A percentile compares a stretch with the other conserved stretches of the same genome.
Conservation (phyloP, 495 filamentous ascomycete species). For the Aspergillus hancockii region DNA sequence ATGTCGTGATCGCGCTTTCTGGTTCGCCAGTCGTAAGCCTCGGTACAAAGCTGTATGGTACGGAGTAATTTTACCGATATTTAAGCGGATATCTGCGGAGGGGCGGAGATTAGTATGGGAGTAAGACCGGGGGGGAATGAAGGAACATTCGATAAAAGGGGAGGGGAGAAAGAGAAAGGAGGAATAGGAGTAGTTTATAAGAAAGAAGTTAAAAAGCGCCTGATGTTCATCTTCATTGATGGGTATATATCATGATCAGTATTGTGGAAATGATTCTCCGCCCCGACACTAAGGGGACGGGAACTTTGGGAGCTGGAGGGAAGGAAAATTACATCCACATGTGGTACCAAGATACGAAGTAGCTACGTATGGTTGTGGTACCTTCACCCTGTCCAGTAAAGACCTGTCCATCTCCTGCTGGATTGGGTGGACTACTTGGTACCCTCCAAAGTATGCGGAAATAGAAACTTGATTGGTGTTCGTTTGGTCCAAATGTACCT, state of each 20-base stretch:
- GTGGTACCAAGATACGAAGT: background rate
- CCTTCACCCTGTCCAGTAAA: background rate
- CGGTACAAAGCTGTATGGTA: constrained; percentile 2
- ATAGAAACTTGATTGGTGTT: background rate
- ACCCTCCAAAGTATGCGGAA: background rate
- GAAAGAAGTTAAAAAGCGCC: background rate
- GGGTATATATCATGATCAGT: background rate
- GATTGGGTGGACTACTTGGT: too few relatives aligned
- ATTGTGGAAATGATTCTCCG: background rate
- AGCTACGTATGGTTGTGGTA: background rate
- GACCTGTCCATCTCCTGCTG: too few relatives aligned
- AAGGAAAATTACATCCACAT: background rate
- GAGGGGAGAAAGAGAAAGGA: background rate
- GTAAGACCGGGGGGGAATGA: background rate
- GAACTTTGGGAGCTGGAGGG: background rate
- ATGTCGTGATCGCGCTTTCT: constrained; percentile 49
- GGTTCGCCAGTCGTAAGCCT: constrained; percentile 28
- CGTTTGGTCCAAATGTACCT: background rate
- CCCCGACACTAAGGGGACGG: background rate
- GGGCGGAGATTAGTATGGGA: background rate
- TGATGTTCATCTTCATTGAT: constrained; percentile 1
- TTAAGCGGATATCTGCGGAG: background rate
- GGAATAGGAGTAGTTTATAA: background rate
- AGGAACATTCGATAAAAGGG: background rate
- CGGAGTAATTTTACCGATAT: constrained; percentile 31